A percentile compares a stretch with the other conserved stretches of the same genome.
These are phyloP conservation scores for Trichocladium antarcticum DNA, from an alignment of 495 filamentous ascomycete genomes.

Conservation along the genomic window DNA sequence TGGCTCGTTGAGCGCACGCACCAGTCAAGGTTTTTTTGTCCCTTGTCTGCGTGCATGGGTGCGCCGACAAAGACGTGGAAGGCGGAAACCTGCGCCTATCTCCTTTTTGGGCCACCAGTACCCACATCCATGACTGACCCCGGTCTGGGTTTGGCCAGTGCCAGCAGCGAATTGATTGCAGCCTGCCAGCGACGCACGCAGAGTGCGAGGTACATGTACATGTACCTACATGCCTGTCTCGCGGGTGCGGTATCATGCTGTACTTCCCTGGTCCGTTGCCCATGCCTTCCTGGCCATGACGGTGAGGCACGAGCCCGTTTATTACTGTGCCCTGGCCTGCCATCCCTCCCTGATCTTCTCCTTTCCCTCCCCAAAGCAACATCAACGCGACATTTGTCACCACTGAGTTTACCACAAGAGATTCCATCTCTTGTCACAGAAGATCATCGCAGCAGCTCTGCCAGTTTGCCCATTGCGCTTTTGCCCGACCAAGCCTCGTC, in stretches of 20 bases:
- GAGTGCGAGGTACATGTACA: slow-evolving; percentile 3
- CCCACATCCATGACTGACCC: neutral
- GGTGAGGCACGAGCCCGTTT: slow-evolving; percentile 8
- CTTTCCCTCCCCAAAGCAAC: slow-evolving; percentile 35
- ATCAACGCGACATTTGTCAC: slow-evolving; percentile 31
- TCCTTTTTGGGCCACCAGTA: neutral
- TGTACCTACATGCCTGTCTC: no score
- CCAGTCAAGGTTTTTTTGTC: neutral
- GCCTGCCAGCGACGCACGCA: neutral
- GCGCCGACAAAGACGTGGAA: neutral
- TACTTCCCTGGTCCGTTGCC: neutral
- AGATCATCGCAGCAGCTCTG: slow-evolving; percentile 43
- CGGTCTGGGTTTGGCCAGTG: slow-evolving; percentile 1
- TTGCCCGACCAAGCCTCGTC: slow-evolving; percentile 24
- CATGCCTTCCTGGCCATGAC: neutral
- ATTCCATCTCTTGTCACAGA: slow-evolving; percentile 44
- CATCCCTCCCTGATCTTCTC: slow-evolving; percentile 16
- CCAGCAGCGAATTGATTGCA: neutral
- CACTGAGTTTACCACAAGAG: slow-evolving; percentile 34
- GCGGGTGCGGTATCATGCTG: neutral
- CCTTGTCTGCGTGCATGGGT: neutral
- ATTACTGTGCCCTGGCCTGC: slow-evolving; percentile 17
- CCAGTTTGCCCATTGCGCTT: slow-evolving; percentile 29
- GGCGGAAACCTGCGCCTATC: neutral
- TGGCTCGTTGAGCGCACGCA: neutral